Percentiles rank a stretch among this genome's conserved stretches.
Evolutionary conservation across 768 basidiomycete genomes (phyloP).

Genomic region (Podaxis sp.): DNA sequence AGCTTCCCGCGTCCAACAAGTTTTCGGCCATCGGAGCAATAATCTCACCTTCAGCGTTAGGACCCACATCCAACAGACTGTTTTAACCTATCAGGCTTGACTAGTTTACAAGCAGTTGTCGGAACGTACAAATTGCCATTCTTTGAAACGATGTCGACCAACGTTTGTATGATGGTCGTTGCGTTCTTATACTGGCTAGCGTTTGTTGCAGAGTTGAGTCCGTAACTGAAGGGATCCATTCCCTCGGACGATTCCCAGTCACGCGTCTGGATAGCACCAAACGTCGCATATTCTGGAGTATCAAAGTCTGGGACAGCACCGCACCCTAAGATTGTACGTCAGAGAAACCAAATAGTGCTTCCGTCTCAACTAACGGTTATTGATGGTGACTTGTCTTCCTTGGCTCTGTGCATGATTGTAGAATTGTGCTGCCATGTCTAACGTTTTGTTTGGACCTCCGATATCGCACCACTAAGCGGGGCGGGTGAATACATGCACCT

Average conservation of each 20-base stretch:
- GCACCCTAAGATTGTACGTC: slow-evolving; percentile 34
- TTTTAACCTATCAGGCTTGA: background rate
- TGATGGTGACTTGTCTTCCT: slow-evolving; percentile 46
- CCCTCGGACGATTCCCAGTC: slow-evolving; percentile 62
- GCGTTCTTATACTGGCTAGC: slow-evolving; percentile 46
- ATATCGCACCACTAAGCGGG: slow-evolving; percentile 53
- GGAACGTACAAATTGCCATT: slow-evolving; percentile 55
- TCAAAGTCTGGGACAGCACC: slow-evolving; percentile 50
- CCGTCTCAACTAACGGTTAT: slow-evolving; percentile 25
- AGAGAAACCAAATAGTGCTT: background rate
- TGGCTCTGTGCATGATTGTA: slow-evolving; percentile 38
- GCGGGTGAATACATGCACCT: background rate
- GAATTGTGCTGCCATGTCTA: slow-evolving; percentile 42
- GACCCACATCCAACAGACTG: slow-evolving; percentile 53
- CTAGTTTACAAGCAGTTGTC: background rate
- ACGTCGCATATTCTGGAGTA: slow-evolving; percentile 53
- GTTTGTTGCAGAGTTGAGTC: slow-evolving; percentile 41
- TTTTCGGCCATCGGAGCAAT: slow-evolving; percentile 45
- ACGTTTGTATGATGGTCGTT: slow-evolving; percentile 44
- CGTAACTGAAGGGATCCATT: slow-evolving; percentile 54
- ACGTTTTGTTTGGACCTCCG: slow-evolving; percentile 45
- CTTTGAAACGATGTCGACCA: slow-evolving; percentile 60
- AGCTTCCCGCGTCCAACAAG: slow-evolving; percentile 48
- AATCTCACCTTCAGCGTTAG: slow-evolving; percentile 53
- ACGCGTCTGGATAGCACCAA: slow-evolving; percentile 41